These are phyloP conservation scores for Hypoxylon sp. DNA, from an alignment of 2,329 filamentous ascomycete species.

Conservation along the genomic window DNA sequence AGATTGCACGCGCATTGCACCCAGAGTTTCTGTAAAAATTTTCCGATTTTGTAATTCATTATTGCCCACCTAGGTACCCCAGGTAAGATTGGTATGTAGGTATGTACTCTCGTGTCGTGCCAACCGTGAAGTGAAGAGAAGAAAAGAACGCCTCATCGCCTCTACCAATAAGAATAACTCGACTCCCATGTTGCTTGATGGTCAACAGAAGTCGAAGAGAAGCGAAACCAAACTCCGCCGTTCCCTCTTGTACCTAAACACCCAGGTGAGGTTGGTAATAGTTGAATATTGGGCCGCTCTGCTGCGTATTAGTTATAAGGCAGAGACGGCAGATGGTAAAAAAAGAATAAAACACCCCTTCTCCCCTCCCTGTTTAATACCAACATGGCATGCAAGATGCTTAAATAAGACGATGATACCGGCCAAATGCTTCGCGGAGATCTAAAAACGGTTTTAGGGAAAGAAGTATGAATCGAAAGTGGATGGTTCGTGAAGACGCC, in stretches of 20 bases:
- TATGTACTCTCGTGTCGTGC: constrained; percentile 24
- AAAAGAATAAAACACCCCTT: constrained; percentile 15
- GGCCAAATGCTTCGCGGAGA: constrained; percentile 28
- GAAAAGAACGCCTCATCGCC: constrained; percentile 18
- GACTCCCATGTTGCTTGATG: constrained; percentile 25
- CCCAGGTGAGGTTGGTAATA: too few species aligned
- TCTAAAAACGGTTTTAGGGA: constrained; percentile 30
- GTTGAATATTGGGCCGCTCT: constrained; percentile 1
- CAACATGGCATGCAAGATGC: constrained; percentile 32
- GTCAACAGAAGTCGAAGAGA: constrained; percentile 21
- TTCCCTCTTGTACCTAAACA: not conserved
- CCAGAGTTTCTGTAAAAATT: not conserved
- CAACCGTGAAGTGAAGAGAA: not conserved
- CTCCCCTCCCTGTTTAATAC: constrained; percentile 12
- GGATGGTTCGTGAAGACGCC: not conserved
- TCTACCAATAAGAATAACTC: constrained; percentile 20
- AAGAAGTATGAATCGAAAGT: constrained; percentile 27
- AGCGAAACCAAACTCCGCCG: constrained; percentile 22
- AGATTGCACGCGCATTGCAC: not conserved
- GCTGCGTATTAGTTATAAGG: constrained; percentile 19
- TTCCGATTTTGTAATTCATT: constrained; percentile 23
- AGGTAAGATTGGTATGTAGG: too few species aligned
- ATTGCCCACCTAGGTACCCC: too few species aligned
- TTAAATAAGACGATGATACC: constrained; percentile 32
- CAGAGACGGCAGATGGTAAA: not conserved